Evolutionary conservation across 2,329 filamentous ascomycete species (phyloP).

Genomic region (Ascochyta viciae-villosae): DNA sequence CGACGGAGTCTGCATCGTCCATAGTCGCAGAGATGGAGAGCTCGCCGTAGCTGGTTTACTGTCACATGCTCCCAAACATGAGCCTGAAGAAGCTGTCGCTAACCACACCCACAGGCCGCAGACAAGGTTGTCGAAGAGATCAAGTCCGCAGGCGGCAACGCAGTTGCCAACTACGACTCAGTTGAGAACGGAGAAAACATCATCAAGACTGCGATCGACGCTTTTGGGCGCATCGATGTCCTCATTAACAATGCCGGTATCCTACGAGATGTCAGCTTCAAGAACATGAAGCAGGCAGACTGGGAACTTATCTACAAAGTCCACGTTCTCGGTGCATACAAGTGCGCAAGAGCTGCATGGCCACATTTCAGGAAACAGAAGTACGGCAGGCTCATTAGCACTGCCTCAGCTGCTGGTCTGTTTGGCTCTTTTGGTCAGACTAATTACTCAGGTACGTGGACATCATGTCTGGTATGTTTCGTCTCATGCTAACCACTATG

Average conservation of each 20-base stretch:
- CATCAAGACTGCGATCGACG: slow-evolving; percentile 84
- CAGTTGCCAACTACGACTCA: slow-evolving; percentile 95
- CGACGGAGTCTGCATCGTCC: not conserved
- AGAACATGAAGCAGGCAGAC: slow-evolving; percentile 97
- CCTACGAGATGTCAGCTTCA: slow-evolving; percentile 92
- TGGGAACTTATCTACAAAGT: slow-evolving; percentile 96
- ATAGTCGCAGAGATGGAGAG: not conserved
- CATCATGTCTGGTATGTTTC: not conserved
- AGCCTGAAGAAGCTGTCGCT: slow-evolving; percentile 10
- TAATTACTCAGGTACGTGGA: slow-evolving; percentile 79
- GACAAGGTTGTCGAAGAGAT: slow-evolving; percentile 85
- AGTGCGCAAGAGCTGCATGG: slow-evolving; percentile 94
- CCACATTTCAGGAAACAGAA: slow-evolving; percentile 98
- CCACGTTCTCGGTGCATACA: slow-evolving; percentile 92
- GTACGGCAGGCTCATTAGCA: slow-evolving; percentile 96
- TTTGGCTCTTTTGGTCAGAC: slow-evolving; percentile 95
- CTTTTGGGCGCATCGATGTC: slow-evolving; percentile 86
- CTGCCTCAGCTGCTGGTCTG: slow-evolving; percentile 91
- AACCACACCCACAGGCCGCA: slow-evolving; percentile 65
- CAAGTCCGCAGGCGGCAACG: slow-evolving; percentile 88
- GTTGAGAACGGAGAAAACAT: slow-evolving; percentile 94
- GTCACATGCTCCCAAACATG: slow-evolving; percentile 5
- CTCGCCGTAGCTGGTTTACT: not conserved
- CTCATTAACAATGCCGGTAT: slow-evolving; percentile 99
- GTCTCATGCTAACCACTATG: slow-evolving; percentile 27